Evolutionary conservation across 495 filamentous ascomycete genomes (phyloP), one percentile per base, ranked within the genome.

Genomic region (Hamigera avellanea): DNA sequence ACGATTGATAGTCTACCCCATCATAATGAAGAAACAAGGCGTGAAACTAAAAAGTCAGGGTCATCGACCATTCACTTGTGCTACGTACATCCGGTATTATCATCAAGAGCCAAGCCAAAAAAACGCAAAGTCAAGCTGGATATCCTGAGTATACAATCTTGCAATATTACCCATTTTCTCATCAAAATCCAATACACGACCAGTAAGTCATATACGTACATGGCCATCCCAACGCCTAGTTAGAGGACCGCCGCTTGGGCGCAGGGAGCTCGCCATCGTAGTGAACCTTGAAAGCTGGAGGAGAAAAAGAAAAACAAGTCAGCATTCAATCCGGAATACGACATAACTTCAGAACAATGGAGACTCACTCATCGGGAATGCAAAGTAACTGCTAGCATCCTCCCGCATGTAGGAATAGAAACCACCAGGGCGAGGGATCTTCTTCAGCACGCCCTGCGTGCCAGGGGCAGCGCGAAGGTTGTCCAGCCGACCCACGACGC

Each of bases 381-480:
- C 70, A 52, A 70, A 82, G 57, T 76, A 76, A 19, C 69, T 67
- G 17, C 78, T 78, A 58, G 77, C 73, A 46, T 93, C 81, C 54
- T 83, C 75, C 35, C 75, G 72, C 62, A 93, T 69, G 45, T 87
- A 93, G 17, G 76, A 53, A 17, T 72, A 73, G 50, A 71, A 75
- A 0, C 72, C 80, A 12, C 69, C 76, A 2, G 67, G 62, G 26
- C 64, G 66, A 0, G 63, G 57, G 8, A 88, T 64, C 62, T 76
- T 81, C 69, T 88, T 87, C 33, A 93, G 54, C 46, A 78, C 55
- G 1, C 86, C 85, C 58, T 80, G 73, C 1, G 67, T 62, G 2
- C 84, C 84, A 0, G 72, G 57, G 0, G 78, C 82, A 37, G 77
- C 70, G n/a, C 78, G 66, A n/a, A 91, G 54, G 26, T 70, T 72